Percentiles rank a stretch among this genome's conserved stretches.
phyloP scores from a whole-genome alignment of 768 basidiomycete genomes.

The Calocera viscosa region DNA sequence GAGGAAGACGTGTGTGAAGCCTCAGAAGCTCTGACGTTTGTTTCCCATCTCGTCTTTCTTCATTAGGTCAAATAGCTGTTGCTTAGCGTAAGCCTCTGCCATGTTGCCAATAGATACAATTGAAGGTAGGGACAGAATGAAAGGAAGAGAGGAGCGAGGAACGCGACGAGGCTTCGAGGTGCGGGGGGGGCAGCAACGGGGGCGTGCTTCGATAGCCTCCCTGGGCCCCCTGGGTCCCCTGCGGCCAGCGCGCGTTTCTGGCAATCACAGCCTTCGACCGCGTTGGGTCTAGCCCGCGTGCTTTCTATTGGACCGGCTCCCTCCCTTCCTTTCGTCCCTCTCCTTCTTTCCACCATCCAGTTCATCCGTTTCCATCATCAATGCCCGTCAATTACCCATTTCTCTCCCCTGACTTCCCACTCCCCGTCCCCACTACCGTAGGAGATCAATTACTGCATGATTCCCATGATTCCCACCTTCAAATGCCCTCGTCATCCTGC shows the following conservation, averaged over 20 bases:
- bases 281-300: background rate
- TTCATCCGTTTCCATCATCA: background rate
- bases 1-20: background rate
- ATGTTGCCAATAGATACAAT: conserved; percentile 16
- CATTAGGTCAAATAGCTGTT: conserved; percentile 60
- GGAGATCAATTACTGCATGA: background rate
- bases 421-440: background rate
- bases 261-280: background rate
- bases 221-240: background rate
- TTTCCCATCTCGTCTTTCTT: conserved; percentile 61
- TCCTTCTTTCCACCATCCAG: background rate
- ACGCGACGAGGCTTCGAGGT: conserved; percentile 18
- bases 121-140: background rate
- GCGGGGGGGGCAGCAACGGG: background rate
- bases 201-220: background rate
- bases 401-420: conserved; percentile 4
- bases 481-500: background rate
- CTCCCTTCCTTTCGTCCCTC: background rate
- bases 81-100: conserved; percentile 57
- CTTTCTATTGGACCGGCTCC: background rate
- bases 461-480: background rate
- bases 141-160: conserved; percentile 9
- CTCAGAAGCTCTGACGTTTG: conserved; percentile 32
- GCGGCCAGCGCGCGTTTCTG: background rate
- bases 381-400: background rate